phyloP scores from a whole-genome alignment of 1,139 yeast species.

The Debaryomyces coudertii region DNA sequence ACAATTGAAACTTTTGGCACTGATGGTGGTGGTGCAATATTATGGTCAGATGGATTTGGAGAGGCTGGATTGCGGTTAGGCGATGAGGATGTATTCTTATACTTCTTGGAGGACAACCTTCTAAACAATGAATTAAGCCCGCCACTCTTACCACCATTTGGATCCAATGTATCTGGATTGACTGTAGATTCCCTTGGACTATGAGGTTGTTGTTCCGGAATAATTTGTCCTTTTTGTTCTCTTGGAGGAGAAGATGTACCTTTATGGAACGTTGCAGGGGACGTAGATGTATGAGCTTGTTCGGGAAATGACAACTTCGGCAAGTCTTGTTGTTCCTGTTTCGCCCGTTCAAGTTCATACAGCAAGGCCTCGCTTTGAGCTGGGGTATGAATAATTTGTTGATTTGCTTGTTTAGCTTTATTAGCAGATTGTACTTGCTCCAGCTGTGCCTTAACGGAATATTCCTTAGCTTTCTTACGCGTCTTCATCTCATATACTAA shows the following conservation, averaged over 20 bases:
- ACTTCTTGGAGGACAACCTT: conserved; percentile 41
- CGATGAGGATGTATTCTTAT: conserved; percentile 24
- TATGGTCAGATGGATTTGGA: conserved; percentile 12
- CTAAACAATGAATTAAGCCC: conserved; percentile 44
- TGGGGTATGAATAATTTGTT: conserved; percentile 5
- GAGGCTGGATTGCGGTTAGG: conserved; percentile 14
- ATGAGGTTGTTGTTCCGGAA: conserved; percentile 38
- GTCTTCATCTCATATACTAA: conserved; percentile 82
- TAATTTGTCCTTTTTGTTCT: conserved; percentile 15
- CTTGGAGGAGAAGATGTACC: conserved; percentile 21
- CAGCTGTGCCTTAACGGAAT: conserved; percentile 35
- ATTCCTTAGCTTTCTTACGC: conserved; percentile 66
- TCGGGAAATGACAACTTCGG: conserved; percentile 56
- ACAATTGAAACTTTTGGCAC: conserved; percentile 20
- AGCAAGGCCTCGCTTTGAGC: conserved; percentile 4
- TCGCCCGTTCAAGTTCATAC: not conserved
- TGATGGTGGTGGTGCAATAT: conserved; percentile 12
- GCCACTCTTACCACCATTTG: conserved; percentile 30
- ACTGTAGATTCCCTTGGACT: conserved; percentile 32
- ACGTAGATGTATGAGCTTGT: conserved; percentile 64
- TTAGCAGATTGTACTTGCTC: conserved; percentile 17
- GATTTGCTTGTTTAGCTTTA: conserved; percentile 1
- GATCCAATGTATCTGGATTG: conserved; percentile 37
- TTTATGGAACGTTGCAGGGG: conserved; percentile 21
- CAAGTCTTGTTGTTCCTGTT: conserved; percentile 18